Evolutionary conservation across 805 yeast species (phyloP), one percentile per base, ranked within the genome.

Genomic region (Saccharomycopsis olivae): DNA sequence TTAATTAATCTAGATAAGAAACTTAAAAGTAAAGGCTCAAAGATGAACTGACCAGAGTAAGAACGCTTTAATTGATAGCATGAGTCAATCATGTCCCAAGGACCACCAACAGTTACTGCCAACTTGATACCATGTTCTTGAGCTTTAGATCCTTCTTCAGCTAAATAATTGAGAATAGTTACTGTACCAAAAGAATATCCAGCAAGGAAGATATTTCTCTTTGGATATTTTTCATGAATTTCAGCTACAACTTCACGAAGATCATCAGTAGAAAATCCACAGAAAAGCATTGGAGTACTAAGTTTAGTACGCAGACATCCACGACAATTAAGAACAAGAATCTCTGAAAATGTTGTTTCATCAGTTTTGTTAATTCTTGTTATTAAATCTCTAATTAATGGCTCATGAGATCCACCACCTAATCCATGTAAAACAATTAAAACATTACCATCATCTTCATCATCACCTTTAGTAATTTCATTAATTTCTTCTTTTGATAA

Each of bases 321-420:
- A 52, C 94, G 65, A 14, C 82, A 67, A 53, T 79, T 80, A 36
- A 82, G 52, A 3, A 71, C 73, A 15, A 77, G 80, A 35, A 76
- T 53, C 16, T 65, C 78, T 57, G 78, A 74, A 53, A 75, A 66
- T 3, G 19, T 29, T 5, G 35, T 16, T n/a, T n/a, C n/a, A n/a
- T n/a, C n/a, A 13, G 11, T 16, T 24, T 41, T 36, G 3, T 24
- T 16, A 9, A 36, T 21, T n/a, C 33, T 19, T 18, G 36, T 28
- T 13, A 45, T 27, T 13, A 60, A 58, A 4, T 58, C 57, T 47
- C 86, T 66, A 35, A 81, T 71, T 42, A 77, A 77, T 16, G 83
- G 75, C 54, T 82, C 92, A 50, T 77, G 82, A 13, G 85, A 75
- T 1, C 94, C 94, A 43, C 92, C 89, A 20, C 83, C 79, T 29